phyloP scores from a whole-genome alignment of 108 stramenopile genomes.

The Nannochloropsis granulata region DNA sequence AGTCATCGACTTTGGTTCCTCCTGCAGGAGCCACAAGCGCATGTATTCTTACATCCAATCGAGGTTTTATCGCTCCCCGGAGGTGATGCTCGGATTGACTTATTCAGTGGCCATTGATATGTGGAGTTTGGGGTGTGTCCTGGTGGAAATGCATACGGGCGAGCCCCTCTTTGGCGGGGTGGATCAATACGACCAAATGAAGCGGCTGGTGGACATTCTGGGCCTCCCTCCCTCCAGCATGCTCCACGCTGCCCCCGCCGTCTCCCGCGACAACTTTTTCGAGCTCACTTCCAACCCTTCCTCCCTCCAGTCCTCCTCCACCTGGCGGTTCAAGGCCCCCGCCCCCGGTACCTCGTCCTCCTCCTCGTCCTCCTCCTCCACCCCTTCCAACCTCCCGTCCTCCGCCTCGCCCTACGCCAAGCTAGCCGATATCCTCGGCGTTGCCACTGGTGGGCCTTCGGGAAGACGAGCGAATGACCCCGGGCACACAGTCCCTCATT shows the following conservation, averaged over 20 bases:
- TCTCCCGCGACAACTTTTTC: constrained; percentile 57
- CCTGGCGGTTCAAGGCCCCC: not conserved
- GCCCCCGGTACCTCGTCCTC: constrained; percentile 48
- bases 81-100: constrained; percentile 82
- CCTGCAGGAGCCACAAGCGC: constrained; percentile 74
- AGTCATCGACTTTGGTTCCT: constrained; percentile 83
- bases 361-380: constrained; percentile 9
- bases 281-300: constrained; percentile 10
- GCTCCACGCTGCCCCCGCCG: constrained; percentile 53
- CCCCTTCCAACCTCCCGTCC: constrained; percentile 5
- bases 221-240: constrained; percentile 70
- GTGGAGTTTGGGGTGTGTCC: constrained; percentile 90
- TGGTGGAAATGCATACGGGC: constrained; percentile 97
- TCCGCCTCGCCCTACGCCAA: constrained; percentile 47
- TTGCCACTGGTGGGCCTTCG: constrained; percentile 24
- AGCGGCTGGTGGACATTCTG: constrained; percentile 79
- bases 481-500: constrained; percentile 55
- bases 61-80: constrained; percentile 91
- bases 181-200: constrained; percentile 89
- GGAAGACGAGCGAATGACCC: constrained; percentile 44
- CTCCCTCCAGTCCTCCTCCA: not conserved
- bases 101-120: constrained; percentile 92
- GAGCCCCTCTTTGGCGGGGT: constrained; percentile 90
- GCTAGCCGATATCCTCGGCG: constrained; percentile 50
- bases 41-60: constrained; percentile 98